A percentile compares a stretch with the other conserved stretches of the same genome.
These are phyloP conservation scores for Bipolaris sorokiniana DNA, from an alignment of 2,329 filamentous ascomycete genomes.

Conservation along the genomic window DNA sequence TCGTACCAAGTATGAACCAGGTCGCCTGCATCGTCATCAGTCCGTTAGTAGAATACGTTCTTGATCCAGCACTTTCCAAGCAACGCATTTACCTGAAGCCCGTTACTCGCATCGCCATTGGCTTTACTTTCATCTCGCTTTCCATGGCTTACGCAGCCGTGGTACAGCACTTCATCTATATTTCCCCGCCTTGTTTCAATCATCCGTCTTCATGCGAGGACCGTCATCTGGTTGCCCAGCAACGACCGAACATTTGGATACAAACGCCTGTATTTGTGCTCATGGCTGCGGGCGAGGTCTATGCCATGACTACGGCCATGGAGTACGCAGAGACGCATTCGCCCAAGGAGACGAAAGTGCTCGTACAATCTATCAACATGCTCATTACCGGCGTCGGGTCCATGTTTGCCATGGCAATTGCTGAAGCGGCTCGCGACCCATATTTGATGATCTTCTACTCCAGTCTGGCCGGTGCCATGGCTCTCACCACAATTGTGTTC, in stretches of 20 bases:
- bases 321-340: conserved; percentile 55
- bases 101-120: conserved; percentile 40
- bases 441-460: conserved; percentile 39
- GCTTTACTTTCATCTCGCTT: conserved; percentile 39
- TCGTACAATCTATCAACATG: conserved; percentile 47
- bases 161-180: conserved; percentile 44
- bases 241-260: conserved; percentile 50
- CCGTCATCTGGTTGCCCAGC: conserved; percentile 16
- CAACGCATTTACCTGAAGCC: conserved; percentile 37
- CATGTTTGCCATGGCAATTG: conserved; percentile 39
- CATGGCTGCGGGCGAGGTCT: conserved; percentile 52
- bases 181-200: conserved; percentile 35
- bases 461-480: conserved; percentile 31
- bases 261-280: conserved; percentile 51
- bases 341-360: conserved; percentile 51
- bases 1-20: conserved; percentile 43
- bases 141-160: conserved; percentile 41
- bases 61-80: conserved; percentile 39
- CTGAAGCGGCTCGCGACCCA: conserved; percentile 40
- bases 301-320: conserved; percentile 51
- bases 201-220: conserved; percentile 46
- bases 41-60: conserved; percentile 36
- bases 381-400: conserved; percentile 43
- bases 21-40: conserved; percentile 43
- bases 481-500: conserved; percentile 30